Conservation (phyloP, 768 basidiomycete species). For the Serendipita sp. region DNA sequence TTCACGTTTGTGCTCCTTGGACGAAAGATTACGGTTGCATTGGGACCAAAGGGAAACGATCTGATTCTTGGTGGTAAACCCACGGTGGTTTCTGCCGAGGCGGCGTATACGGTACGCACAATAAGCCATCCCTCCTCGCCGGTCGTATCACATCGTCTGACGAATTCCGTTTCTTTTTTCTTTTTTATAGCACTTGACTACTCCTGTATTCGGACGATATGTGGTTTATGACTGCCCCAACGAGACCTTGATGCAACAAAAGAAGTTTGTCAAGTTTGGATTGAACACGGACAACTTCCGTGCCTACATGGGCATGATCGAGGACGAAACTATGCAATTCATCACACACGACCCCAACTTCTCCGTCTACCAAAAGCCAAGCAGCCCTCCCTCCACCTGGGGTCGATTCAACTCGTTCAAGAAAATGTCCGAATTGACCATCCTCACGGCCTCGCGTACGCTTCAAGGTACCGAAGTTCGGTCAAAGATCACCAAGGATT, state of each 20-base stretch:
- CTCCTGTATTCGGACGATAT: conserved; percentile 91
- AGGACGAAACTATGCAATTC: conserved; percentile 47
- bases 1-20: conserved; percentile 92
- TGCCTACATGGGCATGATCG: conserved; percentile 47
- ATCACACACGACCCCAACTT: conserved; percentile 52
- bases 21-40: conserved; percentile 75
- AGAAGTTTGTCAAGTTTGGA: conserved; percentile 94
- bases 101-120: conserved; percentile 69
- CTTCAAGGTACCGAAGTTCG: conserved; percentile 90
- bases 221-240: conserved; percentile 98
- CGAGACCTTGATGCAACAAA: conserved; percentile 96
- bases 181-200: conserved; percentile 58
- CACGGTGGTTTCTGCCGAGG: conserved; percentile 84
- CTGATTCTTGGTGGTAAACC: conserved; percentile 90
- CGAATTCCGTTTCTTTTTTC: too few relatives aligned
- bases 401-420: conserved; percentile 59
- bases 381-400: conserved; percentile 60
- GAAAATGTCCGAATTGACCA: conserved; percentile 74
- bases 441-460: conserved; percentile 85
- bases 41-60: conserved; percentile 87
- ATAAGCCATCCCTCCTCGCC: not conserved
- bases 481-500: conserved; percentile 56
- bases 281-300: conserved; percentile 84
- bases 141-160: conserved; percentile 9
- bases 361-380: conserved; percentile 32